These are phyloP conservation scores for Pyrenophora seminiperda DNA, from an alignment of 2,329 filamentous ascomycete genomes.

Conservation along the genomic window DNA sequence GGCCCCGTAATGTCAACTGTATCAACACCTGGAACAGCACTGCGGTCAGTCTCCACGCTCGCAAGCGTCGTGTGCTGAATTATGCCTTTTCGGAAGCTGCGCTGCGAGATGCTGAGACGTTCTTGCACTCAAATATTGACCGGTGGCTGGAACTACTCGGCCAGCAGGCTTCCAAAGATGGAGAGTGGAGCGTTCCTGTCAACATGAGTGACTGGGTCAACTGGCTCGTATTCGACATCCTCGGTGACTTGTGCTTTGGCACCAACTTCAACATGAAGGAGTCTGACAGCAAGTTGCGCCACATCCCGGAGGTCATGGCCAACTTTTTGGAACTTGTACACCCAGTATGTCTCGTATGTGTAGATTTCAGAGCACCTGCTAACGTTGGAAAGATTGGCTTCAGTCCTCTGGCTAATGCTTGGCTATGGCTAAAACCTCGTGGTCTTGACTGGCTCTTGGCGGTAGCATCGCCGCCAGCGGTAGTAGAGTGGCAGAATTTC, in stretches of 20 bases:
- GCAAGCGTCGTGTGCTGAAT: constrained; percentile 48
- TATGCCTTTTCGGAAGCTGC: constrained; percentile 51
- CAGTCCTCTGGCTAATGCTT: constrained; percentile 12
- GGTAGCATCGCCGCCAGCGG: constrained; percentile 18
- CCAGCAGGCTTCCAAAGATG: constrained; percentile 9
- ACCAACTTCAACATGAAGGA: constrained; percentile 45
- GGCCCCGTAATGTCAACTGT: constrained; percentile 44
- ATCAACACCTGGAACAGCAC: constrained; percentile 46
- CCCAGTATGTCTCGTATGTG: constrained; percentile 15
- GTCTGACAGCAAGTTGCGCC: constrained; percentile 23
- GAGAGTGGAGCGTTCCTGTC: constrained; percentile 18
- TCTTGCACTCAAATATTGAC: constrained; percentile 39
- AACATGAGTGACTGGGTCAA: constrained; percentile 31
- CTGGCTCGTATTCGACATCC: constrained; percentile 54
- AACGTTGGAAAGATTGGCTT: constrained; percentile 4
- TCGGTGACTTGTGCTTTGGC: constrained; percentile 51
- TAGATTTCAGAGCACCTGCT: background rate
- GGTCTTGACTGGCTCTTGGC: constrained; percentile 26
- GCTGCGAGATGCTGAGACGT: constrained; percentile 47
- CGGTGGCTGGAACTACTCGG: constrained; percentile 31
- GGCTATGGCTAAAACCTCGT: constrained; percentile 31
- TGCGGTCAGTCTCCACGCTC: constrained; percentile 41
- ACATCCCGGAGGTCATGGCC: constrained; percentile 29
- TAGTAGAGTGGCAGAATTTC: constrained; percentile 24
- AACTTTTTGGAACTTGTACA: constrained; percentile 24